Percentiles rank a stretch among this genome's conserved stretches.
phyloP scores from a whole-genome alignment of 2,329 filamentous ascomycete genomes.

The Fusarium transvaalense region DNA sequence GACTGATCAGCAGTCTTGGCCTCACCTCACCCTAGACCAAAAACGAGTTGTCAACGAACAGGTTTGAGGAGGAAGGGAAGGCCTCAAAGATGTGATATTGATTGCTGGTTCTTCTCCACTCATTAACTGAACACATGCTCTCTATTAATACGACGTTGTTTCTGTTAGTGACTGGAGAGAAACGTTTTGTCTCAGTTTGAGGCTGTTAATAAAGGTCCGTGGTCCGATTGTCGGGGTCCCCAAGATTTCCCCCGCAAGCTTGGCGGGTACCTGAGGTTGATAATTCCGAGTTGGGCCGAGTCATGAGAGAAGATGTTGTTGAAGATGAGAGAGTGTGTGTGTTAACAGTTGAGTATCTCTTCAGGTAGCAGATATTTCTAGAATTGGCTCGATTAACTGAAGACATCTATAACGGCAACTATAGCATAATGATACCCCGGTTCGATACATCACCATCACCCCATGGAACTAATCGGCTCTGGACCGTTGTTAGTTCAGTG shows the following conservation, averaged over 20 bases:
- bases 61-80: constrained; percentile 6
- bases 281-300: constrained; percentile 20
- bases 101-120: constrained; percentile 9
- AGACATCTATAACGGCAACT: constrained; percentile 1
- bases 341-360: background rate
- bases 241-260: constrained; percentile 36
- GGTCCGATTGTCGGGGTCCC: constrained; percentile 31
- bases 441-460: background rate
- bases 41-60: constrained; percentile 8
- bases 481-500: constrained; percentile 23
- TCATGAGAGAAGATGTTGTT: background rate
- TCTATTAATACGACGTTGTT: constrained; percentile 3
- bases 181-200: background rate
- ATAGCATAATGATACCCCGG: background rate
- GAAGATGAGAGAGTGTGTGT: background rate
- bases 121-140: background rate
- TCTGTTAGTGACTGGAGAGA: background rate
- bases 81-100: constrained; percentile 27
- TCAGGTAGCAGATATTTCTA: background rate
- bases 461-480: constrained; percentile 5
- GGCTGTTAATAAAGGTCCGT: background rate
- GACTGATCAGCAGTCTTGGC: constrained; percentile 27
- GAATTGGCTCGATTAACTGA: background rate
- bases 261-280: constrained; percentile 17
- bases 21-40: constrained; percentile 37